Percentiles rank a stretch among this genome's conserved stretches.
Conservation (phyloP, 2,329 filamentous ascomycete genomes). For the Tolypocladium sp. region DNA sequence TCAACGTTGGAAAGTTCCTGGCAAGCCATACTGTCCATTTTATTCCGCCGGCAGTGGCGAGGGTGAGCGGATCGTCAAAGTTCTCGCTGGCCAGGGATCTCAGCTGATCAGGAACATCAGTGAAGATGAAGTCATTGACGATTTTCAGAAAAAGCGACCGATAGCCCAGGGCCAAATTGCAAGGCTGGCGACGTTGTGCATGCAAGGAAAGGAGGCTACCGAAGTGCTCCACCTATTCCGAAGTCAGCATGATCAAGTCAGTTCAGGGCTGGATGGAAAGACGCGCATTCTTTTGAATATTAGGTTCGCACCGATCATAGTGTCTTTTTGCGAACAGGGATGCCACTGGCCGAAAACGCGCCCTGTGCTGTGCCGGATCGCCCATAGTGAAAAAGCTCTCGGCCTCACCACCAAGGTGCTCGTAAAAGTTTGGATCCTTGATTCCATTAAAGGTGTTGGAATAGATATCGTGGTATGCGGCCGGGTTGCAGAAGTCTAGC, state of each 20-base stretch:
- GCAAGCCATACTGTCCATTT: background rate
- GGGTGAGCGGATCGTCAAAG: background rate
- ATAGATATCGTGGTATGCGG: background rate
- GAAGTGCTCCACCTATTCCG: background rate
- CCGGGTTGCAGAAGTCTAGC: background rate
- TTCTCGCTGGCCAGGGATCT: background rate
- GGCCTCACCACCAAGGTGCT: background rate
- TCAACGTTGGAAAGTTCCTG: background rate
- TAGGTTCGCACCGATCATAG: background rate
- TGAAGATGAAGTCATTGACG: background rate
- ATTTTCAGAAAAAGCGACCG: background rate
- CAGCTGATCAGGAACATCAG: background rate
- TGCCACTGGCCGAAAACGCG: background rate
- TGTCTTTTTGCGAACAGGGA: background rate
- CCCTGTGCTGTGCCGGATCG: background rate
- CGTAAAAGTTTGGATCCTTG: background rate
- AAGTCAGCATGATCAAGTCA: background rate
- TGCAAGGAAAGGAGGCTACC: background rate
- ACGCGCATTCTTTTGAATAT: background rate
- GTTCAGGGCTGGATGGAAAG: background rate
- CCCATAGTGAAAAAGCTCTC: background rate
- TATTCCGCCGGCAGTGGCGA: background rate
- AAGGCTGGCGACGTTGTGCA: background rate
- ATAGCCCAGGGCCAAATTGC: background rate
- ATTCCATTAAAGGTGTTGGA: background rate